A percentile compares a stretch with the other conserved stretches of the same genome.
These are phyloP conservation scores for Arthrobotrys conoides DNA, from an alignment of 2,329 filamentous ascomycete species.

Conservation along the genomic window DNA sequence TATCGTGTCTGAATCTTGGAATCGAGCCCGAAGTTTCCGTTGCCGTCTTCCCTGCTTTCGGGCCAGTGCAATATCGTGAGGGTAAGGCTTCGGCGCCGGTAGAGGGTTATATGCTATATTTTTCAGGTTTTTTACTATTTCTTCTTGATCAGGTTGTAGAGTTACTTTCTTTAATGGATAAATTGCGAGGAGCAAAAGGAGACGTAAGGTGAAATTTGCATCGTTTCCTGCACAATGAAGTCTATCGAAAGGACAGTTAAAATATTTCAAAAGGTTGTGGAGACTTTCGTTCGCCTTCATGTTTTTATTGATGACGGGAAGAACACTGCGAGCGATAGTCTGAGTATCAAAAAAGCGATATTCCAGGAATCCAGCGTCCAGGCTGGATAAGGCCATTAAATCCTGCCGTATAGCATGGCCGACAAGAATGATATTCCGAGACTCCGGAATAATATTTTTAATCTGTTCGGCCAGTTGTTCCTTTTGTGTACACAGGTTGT, in stretches of 20 bases:
- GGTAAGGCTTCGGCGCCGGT: background rate
- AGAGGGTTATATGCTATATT: background rate
- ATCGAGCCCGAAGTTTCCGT: background rate
- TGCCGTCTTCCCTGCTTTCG: background rate
- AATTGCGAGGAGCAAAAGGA: slow-evolving; percentile 5
- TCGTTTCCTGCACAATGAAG: slow-evolving; percentile 35
- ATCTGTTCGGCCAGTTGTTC: background rate
- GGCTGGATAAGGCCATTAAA: background rate
- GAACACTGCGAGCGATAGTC: background rate
- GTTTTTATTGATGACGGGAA: background rate
- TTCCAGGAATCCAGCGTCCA: background rate
- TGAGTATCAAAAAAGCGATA: slow-evolving; percentile 12
- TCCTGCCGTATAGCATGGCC: slow-evolving; percentile 8
- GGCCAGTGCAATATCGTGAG: background rate
- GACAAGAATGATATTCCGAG: slow-evolving; percentile 30
- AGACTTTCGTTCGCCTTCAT: background rate
- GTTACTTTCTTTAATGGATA: background rate
- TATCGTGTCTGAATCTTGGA: background rate
- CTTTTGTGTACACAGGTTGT: background rate
- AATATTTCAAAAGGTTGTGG: background rate
- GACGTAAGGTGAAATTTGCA: slow-evolving; percentile 23
- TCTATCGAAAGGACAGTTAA: slow-evolving; percentile 14
- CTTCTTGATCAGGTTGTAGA: background rate
- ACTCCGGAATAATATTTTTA: background rate
- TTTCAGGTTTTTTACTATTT: background rate